Percentiles rank a stretch among this genome's conserved stretches.
Conservation (phyloP, 2,329 filamentous ascomycete species). For the Trichophyton simii region DNA sequence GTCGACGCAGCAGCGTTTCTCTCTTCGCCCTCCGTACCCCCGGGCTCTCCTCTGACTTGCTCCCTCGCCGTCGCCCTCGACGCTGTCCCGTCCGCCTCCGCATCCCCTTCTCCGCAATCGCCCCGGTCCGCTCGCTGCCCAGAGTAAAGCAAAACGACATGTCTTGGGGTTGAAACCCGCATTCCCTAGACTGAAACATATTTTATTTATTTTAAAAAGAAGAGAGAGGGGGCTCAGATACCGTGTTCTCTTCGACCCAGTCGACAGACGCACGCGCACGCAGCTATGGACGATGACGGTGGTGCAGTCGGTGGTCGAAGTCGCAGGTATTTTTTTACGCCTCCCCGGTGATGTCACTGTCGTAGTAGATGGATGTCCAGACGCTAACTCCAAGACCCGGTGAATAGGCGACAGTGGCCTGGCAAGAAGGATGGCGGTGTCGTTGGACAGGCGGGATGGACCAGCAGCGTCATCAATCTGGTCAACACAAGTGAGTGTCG, state of each 20-base stretch:
- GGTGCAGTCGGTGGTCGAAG: conserved; percentile 6
- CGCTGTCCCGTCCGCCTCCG: background rate
- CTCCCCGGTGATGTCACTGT: background rate
- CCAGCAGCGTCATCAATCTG: conserved; percentile 87
- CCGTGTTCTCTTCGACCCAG: background rate
- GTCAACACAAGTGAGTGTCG: conserved; percentile 69
- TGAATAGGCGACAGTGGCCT: conserved; percentile 22
- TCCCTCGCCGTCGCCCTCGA: background rate
- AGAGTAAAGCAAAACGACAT: background rate
- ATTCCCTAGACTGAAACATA: background rate
- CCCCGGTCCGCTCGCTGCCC: background rate
- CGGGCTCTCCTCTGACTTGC: background rate
- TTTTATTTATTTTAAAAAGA: background rate
- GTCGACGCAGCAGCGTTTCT: background rate
- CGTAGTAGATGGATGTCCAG: background rate
- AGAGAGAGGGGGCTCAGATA: background rate
- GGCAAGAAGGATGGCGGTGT: conserved; percentile 58
- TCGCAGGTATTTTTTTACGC: conserved; percentile 7
- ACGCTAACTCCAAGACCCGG: background rate
- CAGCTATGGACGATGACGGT: conserved; percentile 11
- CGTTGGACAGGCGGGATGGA: conserved; percentile 67
- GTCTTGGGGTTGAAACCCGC: conserved; percentile 5
- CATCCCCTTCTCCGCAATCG: background rate
- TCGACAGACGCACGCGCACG: background rate
- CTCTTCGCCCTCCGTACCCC: background rate